Evolutionary conservation across 179 eudicot genomes (phyloP), one percentile per base, ranked within the genome.

Genomic region (Gypsophila paniculata): DNA sequence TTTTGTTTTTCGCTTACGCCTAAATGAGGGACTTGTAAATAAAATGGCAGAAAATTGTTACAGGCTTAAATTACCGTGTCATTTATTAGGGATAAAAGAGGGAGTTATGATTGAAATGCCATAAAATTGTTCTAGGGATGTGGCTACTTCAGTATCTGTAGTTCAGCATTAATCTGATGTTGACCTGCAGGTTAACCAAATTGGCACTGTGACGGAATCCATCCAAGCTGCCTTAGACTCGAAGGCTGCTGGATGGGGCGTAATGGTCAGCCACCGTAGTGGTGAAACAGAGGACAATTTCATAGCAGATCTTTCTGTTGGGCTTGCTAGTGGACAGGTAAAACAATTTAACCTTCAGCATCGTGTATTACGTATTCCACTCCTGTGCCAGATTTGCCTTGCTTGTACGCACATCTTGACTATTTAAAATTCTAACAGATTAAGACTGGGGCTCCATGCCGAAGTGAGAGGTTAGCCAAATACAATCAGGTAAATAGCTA

Each of bases 181-280:
- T 64, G 32, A 39, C 52, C 4, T 83, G 74, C 89, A 93, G 98
- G 96, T 93, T 69, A 91, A 93, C 89, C 98, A 92, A 80, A 92
- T 92, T 81, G 98, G 98, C 32, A 78, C 92, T 21, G 96, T 92
- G n/a, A 90, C 94, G 67, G 94, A 92, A 79, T 92, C 98, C 11
- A 87, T 92, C 78, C 98, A 81, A 82, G 98, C 98, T 78, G 95
- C 98, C 21, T 84, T 89, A 21, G 96, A 93, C 89, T 91, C 98
- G 2, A 91, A 93, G 81, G 97, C 98, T 76, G 98, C 98, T 73
- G 98, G 98, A 73, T 93, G 98, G 98, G 98, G 97, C 66, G 97
- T 93, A 57, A 93, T 93, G 98, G 98, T 93, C 81, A 93, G 98
- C 80, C 98, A 93, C 80, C 89, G 98, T n/a, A 93, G 98, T 82